Evolutionary conservation across 2,329 filamentous ascomycete species (phyloP).

Genomic region (Alternaria viburni): DNA sequence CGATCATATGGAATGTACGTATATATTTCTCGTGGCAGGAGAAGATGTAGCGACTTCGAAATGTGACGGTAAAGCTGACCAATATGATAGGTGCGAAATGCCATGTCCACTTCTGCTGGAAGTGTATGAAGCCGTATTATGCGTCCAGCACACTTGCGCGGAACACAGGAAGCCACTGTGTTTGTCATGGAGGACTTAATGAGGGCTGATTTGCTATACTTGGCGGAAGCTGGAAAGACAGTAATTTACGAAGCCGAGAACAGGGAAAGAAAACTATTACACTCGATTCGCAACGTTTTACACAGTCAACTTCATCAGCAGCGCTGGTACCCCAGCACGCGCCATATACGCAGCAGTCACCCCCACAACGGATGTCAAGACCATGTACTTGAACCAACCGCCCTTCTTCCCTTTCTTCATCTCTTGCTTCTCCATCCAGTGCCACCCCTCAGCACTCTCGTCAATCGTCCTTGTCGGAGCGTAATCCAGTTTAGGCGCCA

Average conservation of each 20-base stretch:
- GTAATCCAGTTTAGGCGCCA: slow-evolving; percentile 20
- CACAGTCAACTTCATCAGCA: not conserved
- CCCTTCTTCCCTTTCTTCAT: not conserved
- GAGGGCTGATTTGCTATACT: not conserved
- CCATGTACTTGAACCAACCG: not conserved
- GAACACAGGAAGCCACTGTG: not conserved
- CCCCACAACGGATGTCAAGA: not conserved
- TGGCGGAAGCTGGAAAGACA: not conserved
- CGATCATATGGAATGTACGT: slow-evolving; percentile 50
- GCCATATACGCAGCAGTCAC: not conserved
- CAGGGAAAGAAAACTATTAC: not conserved
- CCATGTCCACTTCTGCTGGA: slow-evolving; percentile 50
- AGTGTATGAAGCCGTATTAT: slow-evolving; percentile 40
- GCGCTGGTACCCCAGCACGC: not conserved
- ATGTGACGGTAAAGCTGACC: not conserved
- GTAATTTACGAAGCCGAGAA: not conserved
- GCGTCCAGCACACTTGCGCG: not conserved
- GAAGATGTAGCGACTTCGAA: too few species aligned
- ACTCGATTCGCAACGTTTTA: not conserved
- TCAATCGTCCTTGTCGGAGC: slow-evolving; percentile 19
- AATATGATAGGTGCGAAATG: slow-evolving; percentile 41
- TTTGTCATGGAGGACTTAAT: not conserved
- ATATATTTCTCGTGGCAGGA: not conserved
- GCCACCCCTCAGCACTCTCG: slow-evolving; percentile 15
- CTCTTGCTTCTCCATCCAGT: not conserved